Evolutionary conservation across 1,139 yeast species (phyloP).

Genomic region (Zygosaccharomyces sapae): DNA sequence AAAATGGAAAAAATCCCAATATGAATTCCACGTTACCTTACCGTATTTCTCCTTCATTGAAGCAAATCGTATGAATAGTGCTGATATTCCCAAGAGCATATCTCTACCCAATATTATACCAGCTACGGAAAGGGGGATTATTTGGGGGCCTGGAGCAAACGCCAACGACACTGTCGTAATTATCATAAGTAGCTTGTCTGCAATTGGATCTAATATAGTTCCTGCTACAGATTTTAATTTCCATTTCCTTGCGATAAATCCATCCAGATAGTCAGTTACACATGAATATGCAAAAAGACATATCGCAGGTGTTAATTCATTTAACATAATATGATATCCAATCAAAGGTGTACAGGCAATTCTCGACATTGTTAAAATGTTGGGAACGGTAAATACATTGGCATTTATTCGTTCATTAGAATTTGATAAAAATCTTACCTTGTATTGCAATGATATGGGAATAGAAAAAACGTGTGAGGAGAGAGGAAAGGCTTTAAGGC

Average conservation of each 20-base stretch:
- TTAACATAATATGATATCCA: constrained; percentile 68
- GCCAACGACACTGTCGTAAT: constrained; percentile 77
- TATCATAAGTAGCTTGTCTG: constrained; percentile 88
- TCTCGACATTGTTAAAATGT: constrained; percentile 73
- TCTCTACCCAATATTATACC: constrained; percentile 80
- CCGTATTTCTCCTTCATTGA: constrained; percentile 69
- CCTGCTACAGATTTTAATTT: constrained; percentile 81
- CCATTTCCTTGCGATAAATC: constrained; percentile 77
- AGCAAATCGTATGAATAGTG: constrained; percentile 65
- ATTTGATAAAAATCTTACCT: not conserved
- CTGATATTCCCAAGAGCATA: constrained; percentile 67
- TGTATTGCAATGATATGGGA: not conserved
- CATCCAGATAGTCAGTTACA: constrained; percentile 86
- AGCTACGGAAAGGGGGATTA: constrained; percentile 66
- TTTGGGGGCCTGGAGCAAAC: constrained; percentile 48
- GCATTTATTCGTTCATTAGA: constrained; percentile 1
- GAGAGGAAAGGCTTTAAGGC: constrained; percentile 2
- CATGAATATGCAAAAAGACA: constrained; percentile 78
- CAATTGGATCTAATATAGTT: constrained; percentile 89
- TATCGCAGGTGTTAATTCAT: constrained; percentile 60
- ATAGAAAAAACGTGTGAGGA: not conserved
- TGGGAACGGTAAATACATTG: constrained; percentile 71
- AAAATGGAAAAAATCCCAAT: constrained; percentile 63
- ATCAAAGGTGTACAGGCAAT: constrained; percentile 75
- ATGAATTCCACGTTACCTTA: constrained; percentile 52